phyloP scores from a whole-genome alignment of 78 protist genomes.

The Planoprotostelium fungivorum region DNA sequence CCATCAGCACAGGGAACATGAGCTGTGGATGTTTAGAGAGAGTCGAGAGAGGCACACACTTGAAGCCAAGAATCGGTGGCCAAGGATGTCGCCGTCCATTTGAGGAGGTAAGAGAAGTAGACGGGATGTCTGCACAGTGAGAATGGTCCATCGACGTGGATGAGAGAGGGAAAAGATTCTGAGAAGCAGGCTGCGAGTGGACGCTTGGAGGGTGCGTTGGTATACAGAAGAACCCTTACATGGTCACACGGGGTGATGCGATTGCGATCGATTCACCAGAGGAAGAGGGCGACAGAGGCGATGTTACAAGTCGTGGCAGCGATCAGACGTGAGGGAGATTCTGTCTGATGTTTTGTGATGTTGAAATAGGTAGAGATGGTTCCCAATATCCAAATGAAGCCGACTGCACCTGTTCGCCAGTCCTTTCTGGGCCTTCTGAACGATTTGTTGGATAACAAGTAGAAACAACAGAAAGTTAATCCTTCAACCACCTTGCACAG shows the following conservation, averaged over 20 bases:
- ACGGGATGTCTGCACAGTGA: background rate
- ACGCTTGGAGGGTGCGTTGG: background rate
- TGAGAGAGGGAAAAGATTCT: background rate
- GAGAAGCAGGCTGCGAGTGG: background rate
- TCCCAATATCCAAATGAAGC: background rate
- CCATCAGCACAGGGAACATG: background rate
- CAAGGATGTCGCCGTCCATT: background rate
- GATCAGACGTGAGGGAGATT: background rate
- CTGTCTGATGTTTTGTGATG: background rate
- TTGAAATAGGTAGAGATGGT: background rate
- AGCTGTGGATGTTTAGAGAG: background rate
- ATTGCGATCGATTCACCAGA: background rate
- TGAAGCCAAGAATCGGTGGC: background rate
- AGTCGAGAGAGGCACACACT: background rate
- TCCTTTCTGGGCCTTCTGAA: background rate
- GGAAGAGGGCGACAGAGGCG: background rate
- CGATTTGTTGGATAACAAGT: background rate
- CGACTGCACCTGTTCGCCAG: background rate
- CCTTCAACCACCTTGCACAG: too few relatives aligned
- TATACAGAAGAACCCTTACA: background rate
- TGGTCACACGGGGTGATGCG: background rate
- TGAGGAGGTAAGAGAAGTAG: background rate
- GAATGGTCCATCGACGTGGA: background rate
- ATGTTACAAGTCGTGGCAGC: background rate
- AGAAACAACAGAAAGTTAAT: too few relatives aligned